Conservation (phyloP, 2,329 filamentous ascomycete genomes). For the Trichoderma atrobrunneum region DNA sequence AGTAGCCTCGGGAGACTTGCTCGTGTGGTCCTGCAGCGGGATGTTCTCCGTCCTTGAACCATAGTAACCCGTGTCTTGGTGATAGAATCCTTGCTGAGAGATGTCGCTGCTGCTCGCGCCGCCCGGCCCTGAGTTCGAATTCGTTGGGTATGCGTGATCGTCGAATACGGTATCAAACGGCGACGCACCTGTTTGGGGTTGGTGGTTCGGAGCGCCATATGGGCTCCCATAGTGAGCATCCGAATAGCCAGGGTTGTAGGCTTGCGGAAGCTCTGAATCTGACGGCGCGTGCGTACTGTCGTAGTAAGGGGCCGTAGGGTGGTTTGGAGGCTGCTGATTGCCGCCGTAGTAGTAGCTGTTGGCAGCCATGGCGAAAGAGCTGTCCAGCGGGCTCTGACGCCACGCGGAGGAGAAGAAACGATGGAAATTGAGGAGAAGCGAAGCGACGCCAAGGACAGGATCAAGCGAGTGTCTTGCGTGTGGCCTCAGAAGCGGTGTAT, state of each 20-base stretch:
- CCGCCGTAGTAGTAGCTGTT: conserved; percentile 63
- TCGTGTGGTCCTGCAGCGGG: conserved; percentile 51
- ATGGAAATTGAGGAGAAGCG: background rate
- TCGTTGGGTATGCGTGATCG: conserved; percentile 62
- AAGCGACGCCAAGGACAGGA: background rate
- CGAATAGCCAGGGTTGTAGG: conserved; percentile 32
- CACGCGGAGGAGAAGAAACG: background rate
- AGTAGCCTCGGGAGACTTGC: conserved; percentile 44
- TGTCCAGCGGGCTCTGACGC: conserved; percentile 1
- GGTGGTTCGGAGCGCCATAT: conserved; percentile 34
- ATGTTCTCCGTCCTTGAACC: conserved; percentile 54
- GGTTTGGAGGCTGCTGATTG: conserved; percentile 31
- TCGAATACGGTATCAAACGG: conserved; percentile 67
- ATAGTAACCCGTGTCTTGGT: conserved; percentile 59
- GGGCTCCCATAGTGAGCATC: conserved; percentile 20
- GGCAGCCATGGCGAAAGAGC: conserved; percentile 52
- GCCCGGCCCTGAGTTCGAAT: conserved; percentile 38
- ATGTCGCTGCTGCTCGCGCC: conserved; percentile 40
- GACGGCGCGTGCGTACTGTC: conserved; percentile 38
- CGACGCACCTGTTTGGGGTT: conserved; percentile 41
- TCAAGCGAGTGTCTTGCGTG: background rate
- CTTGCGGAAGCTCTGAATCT: conserved; percentile 37
- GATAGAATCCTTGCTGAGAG: conserved; percentile 36
- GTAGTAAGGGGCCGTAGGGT: conserved; percentile 43
- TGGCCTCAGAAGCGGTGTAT: background rate